Base-by-base conservation (phyloP, 495 filamentous ascomycete species). In the Thermothielavioides terrestris region DNA sequence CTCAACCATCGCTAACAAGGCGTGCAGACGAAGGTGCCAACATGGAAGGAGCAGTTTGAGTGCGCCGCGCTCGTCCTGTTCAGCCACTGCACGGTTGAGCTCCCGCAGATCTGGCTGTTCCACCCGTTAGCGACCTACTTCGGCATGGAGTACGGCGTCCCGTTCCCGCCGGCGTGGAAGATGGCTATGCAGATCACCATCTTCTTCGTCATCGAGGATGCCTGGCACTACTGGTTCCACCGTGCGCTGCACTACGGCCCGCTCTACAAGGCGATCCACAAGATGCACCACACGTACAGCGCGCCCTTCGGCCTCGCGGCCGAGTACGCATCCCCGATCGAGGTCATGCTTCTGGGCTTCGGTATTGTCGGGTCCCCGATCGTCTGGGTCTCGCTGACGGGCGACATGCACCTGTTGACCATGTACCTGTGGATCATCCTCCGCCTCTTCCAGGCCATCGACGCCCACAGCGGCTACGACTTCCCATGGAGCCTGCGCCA, bases 91-190 rank as follows among this genome's bases (percentile, higher is more conserved):
- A 97, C 92, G 37, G 92, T 97, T 56, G 92, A 98, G 65, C 75
- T 98, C 4, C 91, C 92, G 35, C 94, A 97, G 68, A 98, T 98
- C 62, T 98, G 92, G 92, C 79, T 96, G 49, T 98, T 98, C 77
- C 92, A 98, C 70, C 92, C 92, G n/a, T 83, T 97, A 78, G 91
- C 90, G 30, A 85, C 89, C 63, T 94, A 79, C 67, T 89, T 88
- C 65, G 94, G 94, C 57, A 83, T 98, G 63, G 75, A 80, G 17
- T 95, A 87, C 49, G 80, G 83, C 40, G 85, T 96, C 40, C 92
- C 94, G 7, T 98, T 98, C 76, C 92, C 92, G 9, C 68, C 80
- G 8, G 49, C 85, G 55, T 82, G 78, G 64, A 94, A 80, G 47
- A 98, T 98, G 77, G 85, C 85, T 42, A 84, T 85, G 58, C 92